Conservation (phyloP, 1,284 basidiomycete species). For the Apiotrichum gamsii region DNA sequence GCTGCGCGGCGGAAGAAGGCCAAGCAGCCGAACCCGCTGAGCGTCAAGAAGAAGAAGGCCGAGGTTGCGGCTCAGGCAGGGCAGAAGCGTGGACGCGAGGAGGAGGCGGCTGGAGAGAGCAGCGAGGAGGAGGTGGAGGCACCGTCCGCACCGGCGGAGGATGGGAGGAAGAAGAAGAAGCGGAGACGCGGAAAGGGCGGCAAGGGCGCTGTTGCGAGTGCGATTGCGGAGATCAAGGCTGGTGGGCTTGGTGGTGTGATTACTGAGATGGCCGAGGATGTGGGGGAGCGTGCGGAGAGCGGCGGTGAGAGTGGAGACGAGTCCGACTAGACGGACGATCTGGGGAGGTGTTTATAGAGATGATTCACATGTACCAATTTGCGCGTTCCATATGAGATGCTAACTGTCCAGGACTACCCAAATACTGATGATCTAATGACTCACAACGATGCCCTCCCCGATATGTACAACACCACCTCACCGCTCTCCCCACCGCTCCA, state of each 20-base stretch:
- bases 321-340: conserved; percentile 11
- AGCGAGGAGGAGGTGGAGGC: conserved; percentile 11
- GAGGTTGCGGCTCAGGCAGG: conserved; percentile 1
- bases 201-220: conserved; percentile 34
- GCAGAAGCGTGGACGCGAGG: conserved; percentile 17
- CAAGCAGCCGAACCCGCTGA: conserved; percentile 87
- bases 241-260: conserved; percentile 11
- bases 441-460: too few relatives aligned
- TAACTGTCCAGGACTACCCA: background rate
- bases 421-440: too few relatives aligned
- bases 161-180: conserved; percentile 31
- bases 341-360: too few relatives aligned
- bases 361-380: background rate
- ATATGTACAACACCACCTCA: background rate
- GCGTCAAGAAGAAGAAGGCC: conserved; percentile 76
- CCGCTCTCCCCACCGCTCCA: background rate
- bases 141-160: too few relatives aligned
- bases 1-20: conserved; percentile 53
- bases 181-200: conserved; percentile 33
- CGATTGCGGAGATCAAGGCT: conserved; percentile 33
- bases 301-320: conserved; percentile 14
- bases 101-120: conserved; percentile 1
- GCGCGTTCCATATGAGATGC: too few relatives aligned
- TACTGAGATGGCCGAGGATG: conserved; percentile 3
- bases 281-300: conserved; percentile 1